Evolutionary conservation across 1,284 basidiomycete species (phyloP).

Genomic region (Porogramme epimiltina): DNA sequence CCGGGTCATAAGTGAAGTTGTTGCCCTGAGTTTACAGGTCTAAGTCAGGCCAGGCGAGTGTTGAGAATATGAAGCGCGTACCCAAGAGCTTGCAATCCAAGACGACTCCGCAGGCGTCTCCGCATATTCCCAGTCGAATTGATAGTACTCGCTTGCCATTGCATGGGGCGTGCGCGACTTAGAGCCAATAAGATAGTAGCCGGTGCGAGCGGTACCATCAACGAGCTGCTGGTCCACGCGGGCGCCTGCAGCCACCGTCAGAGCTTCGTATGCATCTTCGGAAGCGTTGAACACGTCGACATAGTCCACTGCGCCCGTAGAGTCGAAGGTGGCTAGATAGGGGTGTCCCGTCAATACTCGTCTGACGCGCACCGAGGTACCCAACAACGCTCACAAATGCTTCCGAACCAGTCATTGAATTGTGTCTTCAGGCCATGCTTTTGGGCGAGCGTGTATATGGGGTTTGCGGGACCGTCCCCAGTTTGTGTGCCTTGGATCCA

Average conservation of each 20-base stretch:
- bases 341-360: too few species aligned
- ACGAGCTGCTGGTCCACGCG: slow-evolving; percentile 35
- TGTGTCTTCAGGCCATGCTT: slow-evolving; percentile 54
- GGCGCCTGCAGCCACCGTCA: slow-evolving; percentile 40
- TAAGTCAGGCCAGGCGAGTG: too few species aligned
- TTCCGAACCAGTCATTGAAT: slow-evolving; percentile 48
- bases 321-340: slow-evolving; percentile 58
- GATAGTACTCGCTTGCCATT: slow-evolving; percentile 56
- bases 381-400: slow-evolving; percentile 52
- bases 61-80: too few species aligned
- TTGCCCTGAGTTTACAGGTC: slow-evolving; percentile 53
- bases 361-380: too few species aligned
- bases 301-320: slow-evolving; percentile 49
- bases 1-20: slow-evolving; percentile 62
- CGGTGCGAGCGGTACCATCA: slow-evolving; percentile 50
- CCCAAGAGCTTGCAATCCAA: slow-evolving; percentile 63
- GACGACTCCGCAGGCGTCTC: slow-evolving; percentile 64
- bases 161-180: slow-evolving; percentile 47
- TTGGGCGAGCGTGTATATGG: slow-evolving; percentile 55
- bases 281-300: slow-evolving; percentile 45
- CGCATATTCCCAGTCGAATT: slow-evolving; percentile 56
- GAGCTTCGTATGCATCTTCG: slow-evolving; percentile 40
- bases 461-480: slow-evolving; percentile 52
- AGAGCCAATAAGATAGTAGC: slow-evolving; percentile 48
- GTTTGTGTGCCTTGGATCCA: slow-evolving; percentile 62